Evolutionary conservation across 2,329 filamentous ascomycete species (phyloP), one percentile per base, ranked within the genome.

Genomic region (Aspergillus ochraceus): DNA sequence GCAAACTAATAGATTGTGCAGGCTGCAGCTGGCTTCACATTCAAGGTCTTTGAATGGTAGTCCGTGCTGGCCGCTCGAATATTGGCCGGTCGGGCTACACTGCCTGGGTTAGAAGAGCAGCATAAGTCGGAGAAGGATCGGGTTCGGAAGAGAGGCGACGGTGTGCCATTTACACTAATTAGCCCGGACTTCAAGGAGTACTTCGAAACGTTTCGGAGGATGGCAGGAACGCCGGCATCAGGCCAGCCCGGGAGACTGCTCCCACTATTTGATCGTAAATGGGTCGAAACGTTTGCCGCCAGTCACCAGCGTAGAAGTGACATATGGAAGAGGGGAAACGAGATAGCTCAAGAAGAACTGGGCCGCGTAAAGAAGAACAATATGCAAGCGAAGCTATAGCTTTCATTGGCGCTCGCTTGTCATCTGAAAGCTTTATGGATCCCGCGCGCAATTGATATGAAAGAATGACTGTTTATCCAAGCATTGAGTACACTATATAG

Each of bases 11-110:
- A 2, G 29, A 30, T 8, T 9, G 6, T 30, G 29, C 10, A 30
- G 29, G 30, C 11, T 12, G 60, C 61, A 6, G 66, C 58, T 2
- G 67, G 66, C 2, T 55, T 88, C 29, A 88, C 86, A 0, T 88
- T 89, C 74, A 87, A 85, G 68, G 80, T 88, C 47, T 88, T 87
- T 60, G 87, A 89, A 73, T 88, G 84, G 84, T 86, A 89, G 69
- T 85, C 85, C 12, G 86, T 88, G 0, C 77, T 84, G 3, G 84
- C 82, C 0, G 86, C 86, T 1, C 76, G 86, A 0, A 70, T 87
- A 1, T 77, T 88, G 0, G 81, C 86, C 0, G 84, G 84, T 0
- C 76, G 84, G 1, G 80, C 80, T 0, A 71, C 63, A 0, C 70
- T 88, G 1, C 86, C 86, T 0, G 62, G 79, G 0, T 36, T 74